A percentile compares a stretch with the other conserved stretches of the same genome.
phyloP scores from a whole-genome alignment of 805 yeast species.

The Candida wancherniae region DNA sequence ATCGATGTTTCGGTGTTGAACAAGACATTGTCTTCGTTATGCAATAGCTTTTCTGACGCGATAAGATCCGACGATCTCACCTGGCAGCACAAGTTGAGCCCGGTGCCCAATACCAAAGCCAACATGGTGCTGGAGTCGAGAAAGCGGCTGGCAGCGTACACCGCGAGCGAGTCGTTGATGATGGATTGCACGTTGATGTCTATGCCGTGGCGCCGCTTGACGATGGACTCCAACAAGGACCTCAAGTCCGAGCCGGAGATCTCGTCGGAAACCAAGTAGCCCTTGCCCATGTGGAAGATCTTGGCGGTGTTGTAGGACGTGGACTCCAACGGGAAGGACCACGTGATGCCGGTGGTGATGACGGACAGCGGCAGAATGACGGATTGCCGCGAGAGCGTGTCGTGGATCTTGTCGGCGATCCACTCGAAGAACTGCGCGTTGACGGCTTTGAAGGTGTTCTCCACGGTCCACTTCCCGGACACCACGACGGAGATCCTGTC shows the following conservation, averaged over 20 bases:
- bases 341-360: conserved; percentile 45
- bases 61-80: conserved; percentile 17
- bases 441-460: conserved; percentile 35
- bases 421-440: conserved; percentile 39
- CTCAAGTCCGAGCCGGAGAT: conserved; percentile 39
- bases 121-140: conserved; percentile 33
- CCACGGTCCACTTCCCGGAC: conserved; percentile 36
- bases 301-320: conserved; percentile 39
- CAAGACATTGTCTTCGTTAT: conserved; percentile 18
- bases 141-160: conserved; percentile 49
- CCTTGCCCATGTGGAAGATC: conserved; percentile 57
- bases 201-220: conserved; percentile 20
- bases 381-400: conserved; percentile 23
- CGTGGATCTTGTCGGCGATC: conserved; percentile 33
- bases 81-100: conserved; percentile 52
- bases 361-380: conserved; percentile 8
- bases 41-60: conserved; percentile 12
- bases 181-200: conserved; percentile 40
- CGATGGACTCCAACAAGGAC: conserved; percentile 33
- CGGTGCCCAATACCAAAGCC: conserved; percentile 67
- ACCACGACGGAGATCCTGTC: conserved; percentile 24
- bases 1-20: conserved; percentile 53
- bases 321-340: conserved; percentile 53
- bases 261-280: conserved; percentile 45
- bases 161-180: conserved; percentile 65